Base-by-base conservation (phyloP, 257 asterid genomes). In the Paraleonurus japonicus region DNA sequence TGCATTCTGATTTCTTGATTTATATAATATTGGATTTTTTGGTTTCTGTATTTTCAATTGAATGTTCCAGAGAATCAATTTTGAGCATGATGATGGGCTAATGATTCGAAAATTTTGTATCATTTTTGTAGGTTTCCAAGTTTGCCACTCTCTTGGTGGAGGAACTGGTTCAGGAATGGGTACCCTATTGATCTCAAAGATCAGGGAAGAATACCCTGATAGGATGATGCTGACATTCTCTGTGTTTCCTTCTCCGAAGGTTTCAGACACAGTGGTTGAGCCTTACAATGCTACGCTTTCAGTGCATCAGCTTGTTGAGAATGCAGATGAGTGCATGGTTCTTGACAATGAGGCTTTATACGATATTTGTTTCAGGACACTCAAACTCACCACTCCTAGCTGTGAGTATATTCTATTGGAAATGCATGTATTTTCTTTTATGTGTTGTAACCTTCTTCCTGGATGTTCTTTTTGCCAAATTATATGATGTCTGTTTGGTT, bases 111-210 rank as follows among this genome's bases (percentile, higher is more conserved):
- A 15, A 24, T 8, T 74, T 62, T 50, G 47, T 7, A 32, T 48
- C 24, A n/a, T 3, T 63, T 23, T 47, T 79, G 23, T 67, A 89
- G 96, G 96, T 48, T 87, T 89, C 60, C 94, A 89, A 79, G 94
- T 89, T 43, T 89, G 96, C 77, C 96, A 89, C 78, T 89, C 94
- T 22, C 91, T 89, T 75, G 96, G 96, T 78, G 96, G 96, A 50
- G 96, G 96, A 67, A 89, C 96, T 50, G 96, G 96, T 81, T 89
- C 96, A 70, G 96, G 96, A 69, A 89, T 89, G 96, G 96, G 96
- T 61, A 89, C 94, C 64, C 70, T 89, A 79, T 60, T 89, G 74
- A 89, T 89, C 69, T 89, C 96, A 9, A 89, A 89, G 82, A 82
- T 89, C 79, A 82, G 96, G 80, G 96, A 89, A 73, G 96, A 89